Percentiles rank a stretch among this genome's conserved stretches.
Evolutionary conservation across 768 basidiomycete genomes (phyloP).

Genomic region (Pseudohyphozyma bogoriensis): DNA sequence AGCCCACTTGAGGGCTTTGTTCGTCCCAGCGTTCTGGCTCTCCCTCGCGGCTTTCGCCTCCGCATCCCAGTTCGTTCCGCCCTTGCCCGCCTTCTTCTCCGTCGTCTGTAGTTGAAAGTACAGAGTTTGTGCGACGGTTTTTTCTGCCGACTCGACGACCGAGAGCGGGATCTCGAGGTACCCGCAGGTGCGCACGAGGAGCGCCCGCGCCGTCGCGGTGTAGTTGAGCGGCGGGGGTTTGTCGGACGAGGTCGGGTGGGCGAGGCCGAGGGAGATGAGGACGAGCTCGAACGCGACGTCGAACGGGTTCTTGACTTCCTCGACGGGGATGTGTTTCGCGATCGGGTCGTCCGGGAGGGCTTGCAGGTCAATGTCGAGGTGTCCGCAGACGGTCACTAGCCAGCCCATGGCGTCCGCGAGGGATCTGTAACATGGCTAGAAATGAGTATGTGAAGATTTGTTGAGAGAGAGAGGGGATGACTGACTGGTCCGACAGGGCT

Average conservation of each 20-base stretch:
- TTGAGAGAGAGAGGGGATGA: no score
- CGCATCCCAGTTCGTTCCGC: slow-evolving; percentile 14
- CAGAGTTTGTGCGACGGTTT: slow-evolving; percentile 21
- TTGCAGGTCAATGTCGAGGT: slow-evolving; percentile 15
- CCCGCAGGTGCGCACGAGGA: slow-evolving; percentile 9
- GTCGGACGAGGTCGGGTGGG: background rate
- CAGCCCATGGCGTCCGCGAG: slow-evolving; percentile 1
- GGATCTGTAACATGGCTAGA: no score
- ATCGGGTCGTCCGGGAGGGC: slow-evolving; percentile 10
- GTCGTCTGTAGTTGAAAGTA: slow-evolving; percentile 17
- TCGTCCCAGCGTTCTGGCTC: slow-evolving; percentile 18
- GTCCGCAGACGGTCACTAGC: slow-evolving; percentile 13
- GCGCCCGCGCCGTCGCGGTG: slow-evolving; percentile 18
- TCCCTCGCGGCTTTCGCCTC: slow-evolving; percentile 15
- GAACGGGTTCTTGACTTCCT: slow-evolving; percentile 1
- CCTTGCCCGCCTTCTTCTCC: background rate
- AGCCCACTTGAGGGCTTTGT: slow-evolving; percentile 25
- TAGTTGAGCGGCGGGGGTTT: slow-evolving; percentile 8
- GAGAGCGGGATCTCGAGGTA: slow-evolving; percentile 5
- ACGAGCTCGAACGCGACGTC: slow-evolving; percentile 19
- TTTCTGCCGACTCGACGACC: slow-evolving; percentile 13
- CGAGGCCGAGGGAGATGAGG: slow-evolving; percentile 22
- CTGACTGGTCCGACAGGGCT: background rate
- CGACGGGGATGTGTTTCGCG: background rate
- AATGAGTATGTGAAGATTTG: no score